Evolutionary conservation across 2,329 filamentous ascomycete species (phyloP).

Genomic region (Phaeosphaeriaceae sp.): DNA sequence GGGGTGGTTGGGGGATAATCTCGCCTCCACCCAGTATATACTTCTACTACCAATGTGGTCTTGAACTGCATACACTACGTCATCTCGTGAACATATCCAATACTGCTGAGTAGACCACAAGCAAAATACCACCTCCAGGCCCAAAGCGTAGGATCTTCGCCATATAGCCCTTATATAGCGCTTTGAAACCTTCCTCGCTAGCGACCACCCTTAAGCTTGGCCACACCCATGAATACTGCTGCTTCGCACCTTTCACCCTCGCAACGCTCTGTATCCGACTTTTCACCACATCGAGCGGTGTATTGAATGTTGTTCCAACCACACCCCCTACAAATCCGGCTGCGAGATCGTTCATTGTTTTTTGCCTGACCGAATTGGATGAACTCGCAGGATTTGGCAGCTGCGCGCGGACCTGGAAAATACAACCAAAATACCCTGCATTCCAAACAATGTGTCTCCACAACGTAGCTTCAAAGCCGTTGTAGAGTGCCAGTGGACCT

Average conservation of each 20-base stretch:
- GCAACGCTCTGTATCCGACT: slow-evolving; percentile 42
- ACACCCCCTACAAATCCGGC: slow-evolving; percentile 40
- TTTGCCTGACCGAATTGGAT: slow-evolving; percentile 27
- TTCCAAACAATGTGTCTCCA: slow-evolving; percentile 44
- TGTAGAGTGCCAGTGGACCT: slow-evolving; percentile 35
- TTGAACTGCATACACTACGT: no score
- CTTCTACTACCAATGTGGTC: no score
- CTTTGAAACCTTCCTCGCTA: slow-evolving; percentile 35
- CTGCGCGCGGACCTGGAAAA: slow-evolving; percentile 36
- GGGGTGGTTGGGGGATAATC: no score
- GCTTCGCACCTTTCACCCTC: slow-evolving; percentile 28
- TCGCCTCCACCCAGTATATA: no score
- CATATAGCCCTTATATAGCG: slow-evolving; percentile 41
- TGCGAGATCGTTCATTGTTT: slow-evolving; percentile 35
- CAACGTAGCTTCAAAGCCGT: slow-evolving; percentile 40
- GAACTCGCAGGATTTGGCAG: slow-evolving; percentile 21
- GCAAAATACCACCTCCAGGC: slow-evolving; percentile 36
- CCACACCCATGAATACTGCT: slow-evolving; percentile 40
- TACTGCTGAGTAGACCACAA: slow-evolving; percentile 39
- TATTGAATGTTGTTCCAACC: slow-evolving; percentile 39
- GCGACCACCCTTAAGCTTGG: slow-evolving; percentile 34
- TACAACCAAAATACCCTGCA: slow-evolving; percentile 42
- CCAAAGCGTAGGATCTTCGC: slow-evolving; percentile 41
- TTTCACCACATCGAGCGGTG: slow-evolving; percentile 41
- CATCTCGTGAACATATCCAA: slow-evolving; percentile 24